phyloP scores from a whole-genome alignment of 2,329 filamentous ascomycete species.

The Botrytis byssoidea region DNA sequence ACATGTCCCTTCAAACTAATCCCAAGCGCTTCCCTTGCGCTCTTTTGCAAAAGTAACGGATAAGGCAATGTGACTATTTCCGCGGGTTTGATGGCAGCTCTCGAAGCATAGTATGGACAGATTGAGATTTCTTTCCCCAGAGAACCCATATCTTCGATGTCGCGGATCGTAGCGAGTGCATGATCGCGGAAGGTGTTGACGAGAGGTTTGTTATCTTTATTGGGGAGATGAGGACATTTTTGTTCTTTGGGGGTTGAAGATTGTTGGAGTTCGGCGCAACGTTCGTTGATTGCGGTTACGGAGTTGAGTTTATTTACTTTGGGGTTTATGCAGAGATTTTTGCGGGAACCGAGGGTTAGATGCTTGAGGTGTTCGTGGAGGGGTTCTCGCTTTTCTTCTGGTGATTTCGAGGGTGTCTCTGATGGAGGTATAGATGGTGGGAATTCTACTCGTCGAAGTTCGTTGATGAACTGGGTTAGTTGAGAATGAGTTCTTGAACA shows the following conservation, averaged over 20 bases:
- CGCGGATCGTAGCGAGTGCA: conserved; percentile 77
- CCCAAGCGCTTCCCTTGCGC: conserved; percentile 80
- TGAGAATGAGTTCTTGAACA: conserved; percentile 75
- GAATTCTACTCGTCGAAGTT: conserved; percentile 61
- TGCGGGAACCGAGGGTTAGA: conserved; percentile 66
- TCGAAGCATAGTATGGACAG: conserved; percentile 95
- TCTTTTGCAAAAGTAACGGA: conserved; percentile 81
- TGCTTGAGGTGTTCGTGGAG: conserved; percentile 60
- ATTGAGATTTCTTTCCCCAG: conserved; percentile 77
- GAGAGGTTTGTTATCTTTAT: conserved; percentile 68
- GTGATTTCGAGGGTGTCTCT: conserved; percentile 37
- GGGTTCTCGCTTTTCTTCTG: conserved; percentile 23
- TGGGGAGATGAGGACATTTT: conserved; percentile 74
- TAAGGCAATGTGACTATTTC: conserved; percentile 95
- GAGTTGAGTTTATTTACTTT: conserved; percentile 69
- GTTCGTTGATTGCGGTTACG: conserved; percentile 85
- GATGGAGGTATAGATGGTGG: conserved; percentile 54
- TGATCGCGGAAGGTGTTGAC: conserved; percentile 83
- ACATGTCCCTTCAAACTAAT: conserved; percentile 84
- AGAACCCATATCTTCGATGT: conserved; percentile 85
- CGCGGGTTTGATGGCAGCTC: conserved; percentile 74
- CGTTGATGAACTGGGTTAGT: conserved; percentile 66
- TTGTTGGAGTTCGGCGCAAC: conserved; percentile 87
- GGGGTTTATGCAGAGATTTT: conserved; percentile 81
- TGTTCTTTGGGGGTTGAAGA: conserved; percentile 58